Evolutionary conservation across 805 yeast genomes (phyloP).

Genomic region (Maudiozyma bulderi): DNA sequence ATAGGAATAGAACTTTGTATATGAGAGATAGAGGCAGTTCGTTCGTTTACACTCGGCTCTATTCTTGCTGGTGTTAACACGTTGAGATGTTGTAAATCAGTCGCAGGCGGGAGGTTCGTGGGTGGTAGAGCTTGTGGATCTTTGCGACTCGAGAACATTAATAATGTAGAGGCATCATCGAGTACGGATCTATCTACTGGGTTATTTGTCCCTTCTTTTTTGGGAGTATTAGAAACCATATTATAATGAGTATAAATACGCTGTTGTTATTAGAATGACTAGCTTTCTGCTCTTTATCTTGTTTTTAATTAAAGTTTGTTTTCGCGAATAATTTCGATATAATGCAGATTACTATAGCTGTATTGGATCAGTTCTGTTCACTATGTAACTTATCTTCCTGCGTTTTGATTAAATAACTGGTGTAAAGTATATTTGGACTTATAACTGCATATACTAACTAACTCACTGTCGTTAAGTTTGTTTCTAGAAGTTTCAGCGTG

Average conservation of each 20-base stretch:
- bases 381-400: no score
- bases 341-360: no score
- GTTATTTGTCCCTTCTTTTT: neutral
- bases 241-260: neutral
- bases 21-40: neutral
- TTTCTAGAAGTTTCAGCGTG: no score
- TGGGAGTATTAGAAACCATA: neutral
- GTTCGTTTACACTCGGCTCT: neutral
- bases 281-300: neutral
- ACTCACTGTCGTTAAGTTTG: no score
- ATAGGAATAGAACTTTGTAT: no score
- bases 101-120: neutral
- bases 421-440: no score
- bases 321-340: no score
- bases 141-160: slow-evolving; percentile 51
- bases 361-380: no score
- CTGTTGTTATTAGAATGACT: neutral
- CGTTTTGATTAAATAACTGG: no score
- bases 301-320: no score
- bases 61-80: neutral
- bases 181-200: slow-evolving; percentile 28
- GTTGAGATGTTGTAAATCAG: neutral
- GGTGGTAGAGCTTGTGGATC: neutral
- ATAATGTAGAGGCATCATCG: slow-evolving; percentile 52
- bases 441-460: no score